Conservation (phyloP, 2,329 filamentous ascomycete species). For the Ophiocordyceps camponoti-saundersi region DNA sequence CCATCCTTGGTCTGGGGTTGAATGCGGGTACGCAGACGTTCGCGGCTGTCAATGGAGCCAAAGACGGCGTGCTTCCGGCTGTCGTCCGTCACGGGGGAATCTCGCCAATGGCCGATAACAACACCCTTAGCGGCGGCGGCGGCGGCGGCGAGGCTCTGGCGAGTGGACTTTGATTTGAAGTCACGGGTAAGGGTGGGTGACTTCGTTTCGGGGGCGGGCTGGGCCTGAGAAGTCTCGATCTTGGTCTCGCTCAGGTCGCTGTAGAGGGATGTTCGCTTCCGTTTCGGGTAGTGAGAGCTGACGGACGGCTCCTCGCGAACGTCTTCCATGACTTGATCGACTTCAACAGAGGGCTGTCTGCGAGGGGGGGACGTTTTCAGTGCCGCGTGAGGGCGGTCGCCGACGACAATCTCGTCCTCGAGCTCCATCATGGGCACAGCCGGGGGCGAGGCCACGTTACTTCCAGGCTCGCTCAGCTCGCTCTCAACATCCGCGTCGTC, state of each 20-base stretch:
- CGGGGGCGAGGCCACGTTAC: conserved; percentile 18
- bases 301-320: conserved; percentile 19
- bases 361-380: conserved; percentile 17
- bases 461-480: conserved; percentile 25
- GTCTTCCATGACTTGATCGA: conserved; percentile 27
- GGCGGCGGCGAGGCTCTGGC: conserved; percentile 12
- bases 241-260: conserved; percentile 31
- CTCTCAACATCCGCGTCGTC: conserved; percentile 10
- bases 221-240: conserved; percentile 17
- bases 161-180: conserved; percentile 11
- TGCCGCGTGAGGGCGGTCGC: conserved; percentile 21
- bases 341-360: conserved; percentile 15
- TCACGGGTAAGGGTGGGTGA: conserved; percentile 4
- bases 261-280: conserved; percentile 35
- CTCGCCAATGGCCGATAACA: conserved; percentile 41
- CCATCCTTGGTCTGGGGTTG: conserved; percentile 31
- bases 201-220: conserved; percentile 14
- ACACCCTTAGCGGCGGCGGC: conserved; percentile 26
- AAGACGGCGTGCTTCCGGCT: conserved; percentile 39
- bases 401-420: conserved; percentile 37
- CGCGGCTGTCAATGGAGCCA: conserved; percentile 44
- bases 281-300: conserved; percentile 30
- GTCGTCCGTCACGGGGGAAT: conserved; percentile 31
- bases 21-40: conserved; percentile 42
- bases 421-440: conserved; percentile 20